These are phyloP conservation scores for Xylariaceae sp. DNA, from an alignment of 2,329 filamentous ascomycete genomes.

Conservation along the genomic window DNA sequence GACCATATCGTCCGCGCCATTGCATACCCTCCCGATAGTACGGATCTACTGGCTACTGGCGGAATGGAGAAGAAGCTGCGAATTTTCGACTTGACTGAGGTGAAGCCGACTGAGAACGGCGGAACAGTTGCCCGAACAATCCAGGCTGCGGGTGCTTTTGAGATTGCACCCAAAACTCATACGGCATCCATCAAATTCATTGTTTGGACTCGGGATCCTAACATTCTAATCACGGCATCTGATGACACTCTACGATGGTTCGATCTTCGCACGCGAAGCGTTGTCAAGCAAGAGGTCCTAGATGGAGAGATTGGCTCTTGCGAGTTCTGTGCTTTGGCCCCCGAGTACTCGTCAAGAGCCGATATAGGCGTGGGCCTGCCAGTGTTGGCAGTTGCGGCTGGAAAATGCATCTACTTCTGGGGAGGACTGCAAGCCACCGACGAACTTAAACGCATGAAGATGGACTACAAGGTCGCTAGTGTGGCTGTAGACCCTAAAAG, in stretches of 20 bases:
- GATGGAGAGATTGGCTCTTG: conserved; percentile 87
- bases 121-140: conserved; percentile 44
- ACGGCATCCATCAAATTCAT: conserved; percentile 91
- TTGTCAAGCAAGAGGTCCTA: conserved; percentile 71
- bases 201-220: conserved; percentile 86
- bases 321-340: conserved; percentile 72
- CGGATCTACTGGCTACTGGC: conserved; percentile 84
- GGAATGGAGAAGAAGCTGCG: conserved; percentile 96
- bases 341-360: conserved; percentile 52
- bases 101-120: conserved; percentile 39
- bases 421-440: conserved; percentile 66
- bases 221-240: conserved; percentile 83
- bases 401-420: conserved; percentile 91
- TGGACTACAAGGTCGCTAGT: conserved; percentile 82
- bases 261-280: conserved; percentile 72
- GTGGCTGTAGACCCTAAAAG: conserved; percentile 81
- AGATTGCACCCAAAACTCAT: conserved; percentile 83
- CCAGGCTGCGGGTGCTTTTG: conserved; percentile 64
- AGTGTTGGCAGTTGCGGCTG: conserved; percentile 85
- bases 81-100: conserved; percentile 78
- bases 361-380: conserved; percentile 65
- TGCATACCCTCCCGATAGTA: conserved; percentile 77
- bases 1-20: conserved; percentile 93
- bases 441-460: conserved; percentile 72
- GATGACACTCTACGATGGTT: conserved; percentile 95